Evolutionary conservation across 2,329 filamentous ascomycete species (phyloP).

Genomic region (Colletotrichum noveboracense): DNA sequence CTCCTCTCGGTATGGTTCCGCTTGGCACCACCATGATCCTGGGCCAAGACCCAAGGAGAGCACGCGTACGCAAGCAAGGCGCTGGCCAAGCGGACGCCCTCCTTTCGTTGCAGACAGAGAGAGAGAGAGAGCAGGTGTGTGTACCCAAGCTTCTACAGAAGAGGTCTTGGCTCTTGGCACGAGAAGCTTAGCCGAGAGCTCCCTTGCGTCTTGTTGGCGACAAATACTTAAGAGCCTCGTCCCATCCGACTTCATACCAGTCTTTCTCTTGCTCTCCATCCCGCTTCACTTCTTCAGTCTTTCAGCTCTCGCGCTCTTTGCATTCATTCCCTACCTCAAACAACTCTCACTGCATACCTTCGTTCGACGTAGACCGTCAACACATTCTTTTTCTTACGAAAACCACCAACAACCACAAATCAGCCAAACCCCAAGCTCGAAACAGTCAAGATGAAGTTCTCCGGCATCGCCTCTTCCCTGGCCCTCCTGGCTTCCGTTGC

Average conservation of each 20-base stretch:
- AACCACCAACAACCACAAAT: neutral
- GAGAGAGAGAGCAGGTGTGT: neutral
- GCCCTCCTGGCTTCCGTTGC: constrained; percentile 33
- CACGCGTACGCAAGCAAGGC: neutral
- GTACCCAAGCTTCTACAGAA: neutral
- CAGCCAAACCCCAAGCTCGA: neutral
- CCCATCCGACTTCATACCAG: neutral
- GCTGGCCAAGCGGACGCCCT: neutral
- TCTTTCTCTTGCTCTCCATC: neutral
- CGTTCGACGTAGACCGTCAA: constrained; percentile 23
- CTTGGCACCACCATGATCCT: neutral
- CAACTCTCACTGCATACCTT: constrained; percentile 7
- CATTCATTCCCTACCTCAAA: constrained; percentile 11
- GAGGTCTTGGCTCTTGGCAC: constrained; percentile 12
- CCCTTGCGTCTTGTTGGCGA: neutral
- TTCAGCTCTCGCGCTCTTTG: constrained; percentile 16
- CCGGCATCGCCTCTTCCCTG: constrained; percentile 28
- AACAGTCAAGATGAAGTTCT: constrained; percentile 34
- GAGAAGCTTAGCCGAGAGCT: constrained; percentile 17
- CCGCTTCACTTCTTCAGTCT: constrained; percentile 17
- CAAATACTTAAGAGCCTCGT: constrained; percentile 5
- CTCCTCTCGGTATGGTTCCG: constrained; percentile 2
- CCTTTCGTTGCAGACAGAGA: neutral
- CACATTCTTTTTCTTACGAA: constrained; percentile 1
- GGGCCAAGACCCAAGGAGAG: neutral